Evolutionary conservation across 1,139 yeast genomes (phyloP), one percentile per base, ranked within the genome.

Genomic region (Suzukiozyma palmioleophila): DNA sequence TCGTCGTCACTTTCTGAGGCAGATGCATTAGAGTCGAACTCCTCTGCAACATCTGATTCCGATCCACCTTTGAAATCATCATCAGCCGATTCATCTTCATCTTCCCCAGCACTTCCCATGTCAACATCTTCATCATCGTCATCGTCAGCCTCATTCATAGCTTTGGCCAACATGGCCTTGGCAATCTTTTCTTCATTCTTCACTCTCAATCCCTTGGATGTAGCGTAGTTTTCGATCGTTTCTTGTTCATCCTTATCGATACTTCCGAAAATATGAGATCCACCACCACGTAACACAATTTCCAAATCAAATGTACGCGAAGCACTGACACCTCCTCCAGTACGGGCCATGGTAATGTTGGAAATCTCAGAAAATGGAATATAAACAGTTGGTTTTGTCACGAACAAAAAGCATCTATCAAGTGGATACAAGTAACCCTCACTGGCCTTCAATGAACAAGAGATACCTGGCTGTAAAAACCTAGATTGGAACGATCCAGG

Each of bases 261-360:
- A 56, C 86, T 87, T 44, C 96, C 95, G 62, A 92, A 92, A 38
- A 81, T 81, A 52, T 90, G 95, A 41, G 79, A 81, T 44, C 78
- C 77, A 31, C 83, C 79, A 29, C 79, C 77, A 50, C 83, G 75
- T 44, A 90, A 69, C 32, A 73, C 73, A 38, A 92, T 79, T 51
- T 92, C 94, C 64, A 92, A 69, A 62, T 94, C 99, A 62, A 94
- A 94, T 0, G 98, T 92, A 58, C 96, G 80, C 28, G 89, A 81
- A 2, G 95, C 84, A 2, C 86, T 73, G 3, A 81, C 76, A 1
- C 89, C 81, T 35, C 83, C 79, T 11, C 96, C 96, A 6, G 95
- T 86, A 61, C 99, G 82, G 3, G 96, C 85, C 68, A 94, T 84
- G 26, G 86, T 81, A 27, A 92, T 80, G 35, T 71, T 75, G 40